A percentile compares a stretch with the other conserved stretches of the same genome.
phyloP scores from a whole-genome alignment of 306 rosid species.

The Ammopiptanthus mongolicus region DNA sequence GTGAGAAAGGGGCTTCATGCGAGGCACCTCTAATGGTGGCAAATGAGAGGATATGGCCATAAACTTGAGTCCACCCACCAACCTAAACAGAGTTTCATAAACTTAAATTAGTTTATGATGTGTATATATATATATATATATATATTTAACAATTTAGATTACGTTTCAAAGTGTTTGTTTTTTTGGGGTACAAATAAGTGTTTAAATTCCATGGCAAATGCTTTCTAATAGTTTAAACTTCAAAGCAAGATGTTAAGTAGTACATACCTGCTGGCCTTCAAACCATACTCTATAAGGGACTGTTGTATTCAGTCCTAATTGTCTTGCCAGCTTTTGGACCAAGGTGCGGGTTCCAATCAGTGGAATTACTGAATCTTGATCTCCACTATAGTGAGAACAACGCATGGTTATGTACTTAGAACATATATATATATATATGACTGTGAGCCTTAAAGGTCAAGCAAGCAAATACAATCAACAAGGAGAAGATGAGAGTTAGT shows the following conservation, averaged over 20 bases:
- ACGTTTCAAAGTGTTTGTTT: no score
- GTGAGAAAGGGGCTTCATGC: slow-evolving; percentile 95
- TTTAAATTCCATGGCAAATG: no score
- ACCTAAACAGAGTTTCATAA: slow-evolving; percentile 40
- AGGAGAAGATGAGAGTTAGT: not conserved
- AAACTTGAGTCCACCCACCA: slow-evolving; percentile 96
- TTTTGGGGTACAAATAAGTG: no score
- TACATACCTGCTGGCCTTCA: slow-evolving; percentile 68
- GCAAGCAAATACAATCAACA: not conserved
- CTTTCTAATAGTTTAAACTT: not conserved
- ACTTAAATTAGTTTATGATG: slow-evolving; percentile 9
- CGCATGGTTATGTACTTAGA: not conserved
- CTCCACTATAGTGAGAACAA: slow-evolving; percentile 51
- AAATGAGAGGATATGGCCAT: slow-evolving; percentile 70
- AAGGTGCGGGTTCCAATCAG: slow-evolving; percentile 76
- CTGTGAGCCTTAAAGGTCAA: not conserved
- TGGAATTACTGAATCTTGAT: slow-evolving; percentile 93
- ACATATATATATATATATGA: not conserved
- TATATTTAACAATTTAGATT: no score
- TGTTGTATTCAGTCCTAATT: slow-evolving; percentile 57
- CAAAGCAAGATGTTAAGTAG: not conserved
- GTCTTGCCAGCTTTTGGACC: slow-evolving; percentile 62
- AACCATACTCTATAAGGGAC: slow-evolving; percentile 90
- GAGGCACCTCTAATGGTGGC: slow-evolving; percentile 94
- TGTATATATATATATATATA: no score